These are phyloP conservation scores for Torrubiellomyces zombiae DNA, from an alignment of 2,329 filamentous ascomycete genomes.

Conservation along the genomic window DNA sequence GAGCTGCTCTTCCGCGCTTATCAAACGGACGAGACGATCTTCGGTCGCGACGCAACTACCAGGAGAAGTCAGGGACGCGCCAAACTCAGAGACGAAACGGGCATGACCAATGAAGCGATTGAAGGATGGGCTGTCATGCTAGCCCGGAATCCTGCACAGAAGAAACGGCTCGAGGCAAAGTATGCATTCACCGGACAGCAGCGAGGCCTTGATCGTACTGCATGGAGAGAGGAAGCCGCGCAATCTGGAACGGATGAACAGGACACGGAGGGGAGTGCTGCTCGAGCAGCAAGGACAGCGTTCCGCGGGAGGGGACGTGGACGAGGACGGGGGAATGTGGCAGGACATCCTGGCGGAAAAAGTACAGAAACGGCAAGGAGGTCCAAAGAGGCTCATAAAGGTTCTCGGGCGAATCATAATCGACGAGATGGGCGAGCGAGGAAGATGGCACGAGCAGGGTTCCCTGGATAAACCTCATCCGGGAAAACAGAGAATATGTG, in stretches of 20 bases:
- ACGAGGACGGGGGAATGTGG: constrained; percentile 40
- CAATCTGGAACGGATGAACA: constrained; percentile 41
- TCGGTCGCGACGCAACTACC: constrained; percentile 55
- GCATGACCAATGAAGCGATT: constrained; percentile 84
- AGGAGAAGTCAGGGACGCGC: constrained; percentile 45
- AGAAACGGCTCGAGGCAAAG: constrained; percentile 53
- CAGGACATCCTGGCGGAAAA: constrained; percentile 49
- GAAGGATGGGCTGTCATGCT: constrained; percentile 93
- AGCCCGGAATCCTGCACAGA: constrained; percentile 49
- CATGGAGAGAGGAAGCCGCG: constrained; percentile 41
- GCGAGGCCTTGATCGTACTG: constrained; percentile 43
- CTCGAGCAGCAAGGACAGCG: constrained; percentile 26
- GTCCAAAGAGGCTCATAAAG: constrained; percentile 69
- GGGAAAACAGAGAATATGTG: too few relatives aligned
- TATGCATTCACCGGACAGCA: constrained; percentile 54
- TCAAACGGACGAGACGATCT: constrained; percentile 45
- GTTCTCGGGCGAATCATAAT: constrained; percentile 72
- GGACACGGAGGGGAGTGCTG: constrained; percentile 28
- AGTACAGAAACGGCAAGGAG: constrained; percentile 55
- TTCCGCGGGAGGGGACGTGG: constrained; percentile 12
- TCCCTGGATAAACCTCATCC: constrained; percentile 17
- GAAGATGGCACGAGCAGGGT: constrained; percentile 43
- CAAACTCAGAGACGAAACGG: constrained; percentile 56
- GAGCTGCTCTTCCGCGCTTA: constrained; percentile 59
- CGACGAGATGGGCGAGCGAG: constrained; percentile 52